These are phyloP conservation scores for Thielaviopsis euricoi DNA, from an alignment of 2,329 filamentous ascomycete genomes.

Conservation along the genomic window DNA sequence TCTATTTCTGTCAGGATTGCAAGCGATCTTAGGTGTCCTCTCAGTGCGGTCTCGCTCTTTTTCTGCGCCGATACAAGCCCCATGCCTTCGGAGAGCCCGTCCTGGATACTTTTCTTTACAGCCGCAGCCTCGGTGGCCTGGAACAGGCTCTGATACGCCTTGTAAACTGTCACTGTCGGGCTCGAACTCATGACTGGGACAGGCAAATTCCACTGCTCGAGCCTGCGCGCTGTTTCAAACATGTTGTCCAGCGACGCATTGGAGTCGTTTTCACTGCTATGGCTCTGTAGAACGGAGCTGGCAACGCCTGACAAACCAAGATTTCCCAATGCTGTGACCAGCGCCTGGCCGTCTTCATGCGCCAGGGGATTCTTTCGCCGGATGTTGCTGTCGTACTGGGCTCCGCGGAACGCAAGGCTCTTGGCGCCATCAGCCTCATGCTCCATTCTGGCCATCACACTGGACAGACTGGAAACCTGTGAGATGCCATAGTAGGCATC, in stretches of 20 bases:
- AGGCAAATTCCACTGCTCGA: constrained; percentile 86
- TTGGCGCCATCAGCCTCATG: constrained; percentile 81
- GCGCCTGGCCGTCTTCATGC: constrained; percentile 44
- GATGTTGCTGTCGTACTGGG: constrained; percentile 76
- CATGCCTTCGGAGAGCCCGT: constrained; percentile 46
- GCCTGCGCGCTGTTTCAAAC: constrained; percentile 60
- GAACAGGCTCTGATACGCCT: constrained; percentile 63
- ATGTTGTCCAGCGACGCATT: constrained; percentile 48
- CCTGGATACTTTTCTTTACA: constrained; percentile 42
- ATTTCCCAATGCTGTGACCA: constrained; percentile 61
- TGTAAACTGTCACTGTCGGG: constrained; percentile 57
- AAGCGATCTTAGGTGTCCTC: constrained; percentile 42
- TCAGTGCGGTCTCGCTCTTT: constrained; percentile 33
- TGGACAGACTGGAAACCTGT: constrained; percentile 58
- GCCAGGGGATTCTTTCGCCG: constrained; percentile 40
- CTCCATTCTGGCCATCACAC: constrained; percentile 66
- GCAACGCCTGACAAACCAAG: constrained; percentile 78
- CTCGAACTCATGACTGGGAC: constrained; percentile 46
- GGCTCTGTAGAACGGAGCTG: constrained; percentile 58
- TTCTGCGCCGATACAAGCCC: constrained; percentile 32
- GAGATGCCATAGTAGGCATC: constrained; percentile 90
- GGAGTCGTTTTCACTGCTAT: constrained; percentile 39
- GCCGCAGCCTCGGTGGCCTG: constrained; percentile 40
- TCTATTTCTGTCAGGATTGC: constrained; percentile 69
- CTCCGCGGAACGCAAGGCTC: constrained; percentile 77